Evolutionary conservation across 305 asterid species (phyloP).

Genomic region (Rubia peregrina): DNA sequence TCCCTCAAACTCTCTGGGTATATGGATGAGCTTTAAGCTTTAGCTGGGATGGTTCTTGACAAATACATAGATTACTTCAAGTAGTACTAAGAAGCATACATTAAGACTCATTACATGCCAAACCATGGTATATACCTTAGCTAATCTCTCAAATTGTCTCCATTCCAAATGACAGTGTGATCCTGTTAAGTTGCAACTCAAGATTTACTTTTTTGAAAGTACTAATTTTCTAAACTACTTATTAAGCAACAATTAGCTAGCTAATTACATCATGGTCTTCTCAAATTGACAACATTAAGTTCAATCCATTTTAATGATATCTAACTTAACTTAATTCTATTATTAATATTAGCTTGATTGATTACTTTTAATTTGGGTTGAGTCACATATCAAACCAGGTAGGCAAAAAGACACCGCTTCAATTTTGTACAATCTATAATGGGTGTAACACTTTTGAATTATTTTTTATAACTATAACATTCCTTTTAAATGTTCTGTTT

Average conservation of each 20-base stretch:
- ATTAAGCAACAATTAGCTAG: neutral
- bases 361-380: no score
- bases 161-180: neutral
- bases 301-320: no score
- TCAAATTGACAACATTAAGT: no score
- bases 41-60: neutral
- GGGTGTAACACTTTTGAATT: no score
- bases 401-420: no score
- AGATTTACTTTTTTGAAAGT: neutral
- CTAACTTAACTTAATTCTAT: no score
- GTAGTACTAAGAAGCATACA: neutral
- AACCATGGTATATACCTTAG: neutral
- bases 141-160: neutral
- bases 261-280: no score
- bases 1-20: neutral
- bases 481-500: no score
- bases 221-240: neutral
- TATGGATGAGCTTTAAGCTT: neutral
- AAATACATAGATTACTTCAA: neutral
- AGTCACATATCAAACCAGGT: no score
- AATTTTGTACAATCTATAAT: no score
- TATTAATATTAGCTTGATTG: no score
- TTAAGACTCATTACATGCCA: constrained; percentile 7
- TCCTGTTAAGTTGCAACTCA: neutral
- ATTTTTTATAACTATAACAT: no score